These are phyloP conservation scores for Pseudocercospora ulei DNA, from an alignment of 2,329 filamentous ascomycete species.

Conservation along the genomic window DNA sequence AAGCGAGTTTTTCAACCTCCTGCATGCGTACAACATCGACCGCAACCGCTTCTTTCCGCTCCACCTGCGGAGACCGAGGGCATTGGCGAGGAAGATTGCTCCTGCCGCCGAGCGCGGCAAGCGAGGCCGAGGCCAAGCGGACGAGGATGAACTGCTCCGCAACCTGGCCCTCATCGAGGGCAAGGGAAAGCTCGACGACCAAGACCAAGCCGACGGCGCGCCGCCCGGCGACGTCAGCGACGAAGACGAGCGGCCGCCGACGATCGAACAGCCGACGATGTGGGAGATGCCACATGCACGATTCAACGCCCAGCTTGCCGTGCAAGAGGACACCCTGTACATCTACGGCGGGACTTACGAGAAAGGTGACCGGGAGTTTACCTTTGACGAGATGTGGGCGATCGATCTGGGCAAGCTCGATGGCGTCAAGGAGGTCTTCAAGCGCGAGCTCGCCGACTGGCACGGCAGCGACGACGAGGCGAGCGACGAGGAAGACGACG, in stretches of 20 bases:
- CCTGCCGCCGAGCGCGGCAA: slow-evolving; percentile 48
- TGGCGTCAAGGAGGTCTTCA: slow-evolving; percentile 85
- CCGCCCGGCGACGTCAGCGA: slow-evolving; percentile 36
- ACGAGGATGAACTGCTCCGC: slow-evolving; percentile 79
- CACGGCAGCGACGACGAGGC: slow-evolving; percentile 45
- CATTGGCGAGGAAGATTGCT: slow-evolving; percentile 44
- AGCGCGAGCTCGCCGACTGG: slow-evolving; percentile 77
- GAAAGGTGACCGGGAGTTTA: slow-evolving; percentile 87
- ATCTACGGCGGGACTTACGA: slow-evolving; percentile 94
- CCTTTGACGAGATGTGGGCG: slow-evolving; percentile 88
- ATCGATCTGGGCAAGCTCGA: slow-evolving; percentile 92
- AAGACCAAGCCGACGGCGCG: slow-evolving; percentile 32
- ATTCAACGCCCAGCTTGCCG: slow-evolving; percentile 83
- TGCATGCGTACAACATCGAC: slow-evolving; percentile 92
- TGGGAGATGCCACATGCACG: slow-evolving; percentile 81
- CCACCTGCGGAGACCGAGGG: slow-evolving; percentile 60
- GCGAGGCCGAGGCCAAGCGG: slow-evolving; percentile 70
- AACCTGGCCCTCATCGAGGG: slow-evolving; percentile 80
- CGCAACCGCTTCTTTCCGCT: slow-evolving; percentile 90
- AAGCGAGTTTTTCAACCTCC: slow-evolving; percentile 87
- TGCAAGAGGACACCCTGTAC: slow-evolving; percentile 86
- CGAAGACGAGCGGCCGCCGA: slow-evolving; percentile 47
- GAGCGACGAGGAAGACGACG: slow-evolving; percentile 43
- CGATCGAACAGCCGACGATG: slow-evolving; percentile 48
- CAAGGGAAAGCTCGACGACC: slow-evolving; percentile 53